Evolutionary conservation across 2,329 filamentous ascomycete species (phyloP).

Genomic region (Chaetomiaceae sp.): DNA sequence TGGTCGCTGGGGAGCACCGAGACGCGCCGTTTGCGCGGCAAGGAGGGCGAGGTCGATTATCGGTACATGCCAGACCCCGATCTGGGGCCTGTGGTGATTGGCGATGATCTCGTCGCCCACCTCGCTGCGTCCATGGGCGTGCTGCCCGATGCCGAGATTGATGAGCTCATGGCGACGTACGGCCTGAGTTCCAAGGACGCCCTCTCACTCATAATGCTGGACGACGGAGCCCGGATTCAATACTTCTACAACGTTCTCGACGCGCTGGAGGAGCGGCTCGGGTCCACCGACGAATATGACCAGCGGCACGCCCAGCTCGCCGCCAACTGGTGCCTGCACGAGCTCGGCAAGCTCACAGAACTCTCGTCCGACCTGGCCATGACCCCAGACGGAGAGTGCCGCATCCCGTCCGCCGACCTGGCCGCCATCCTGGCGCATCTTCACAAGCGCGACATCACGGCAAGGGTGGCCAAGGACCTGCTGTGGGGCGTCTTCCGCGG

Average conservation of each 20-base stretch:
- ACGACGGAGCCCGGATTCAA: slow-evolving; percentile 73
- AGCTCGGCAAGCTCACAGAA: slow-evolving; percentile 64
- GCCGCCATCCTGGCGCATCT: slow-evolving; percentile 50
- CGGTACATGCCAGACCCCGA: slow-evolving; percentile 98
- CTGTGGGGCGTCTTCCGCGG: slow-evolving; percentile 49
- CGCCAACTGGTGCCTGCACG: slow-evolving; percentile 68
- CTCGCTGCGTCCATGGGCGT: slow-evolving; percentile 61
- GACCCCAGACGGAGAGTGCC: slow-evolving; percentile 45
- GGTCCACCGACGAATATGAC: slow-evolving; percentile 8
- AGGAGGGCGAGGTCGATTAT: slow-evolving; percentile 97
- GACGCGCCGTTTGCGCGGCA: slow-evolving; percentile 77
- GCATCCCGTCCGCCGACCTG: slow-evolving; percentile 44
- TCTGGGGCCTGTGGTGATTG: slow-evolving; percentile 73
- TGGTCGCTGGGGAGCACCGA: slow-evolving; percentile 84
- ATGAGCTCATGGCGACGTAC: slow-evolving; percentile 58
- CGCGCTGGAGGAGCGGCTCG: slow-evolving; percentile 34
- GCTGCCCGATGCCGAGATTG: slow-evolving; percentile 66
- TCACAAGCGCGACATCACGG: slow-evolving; percentile 47
- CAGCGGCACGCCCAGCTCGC: slow-evolving; percentile 43
- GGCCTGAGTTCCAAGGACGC: slow-evolving; percentile 78
- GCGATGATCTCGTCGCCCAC: slow-evolving; percentile 61
- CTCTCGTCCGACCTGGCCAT: slow-evolving; percentile 36
- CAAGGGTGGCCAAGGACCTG: slow-evolving; percentile 55
- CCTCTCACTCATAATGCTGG: slow-evolving; percentile 68
- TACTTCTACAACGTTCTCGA: slow-evolving; percentile 71